Conservation (phyloP, 169 alveolate genomes). For the Babesia sp. region DNA sequence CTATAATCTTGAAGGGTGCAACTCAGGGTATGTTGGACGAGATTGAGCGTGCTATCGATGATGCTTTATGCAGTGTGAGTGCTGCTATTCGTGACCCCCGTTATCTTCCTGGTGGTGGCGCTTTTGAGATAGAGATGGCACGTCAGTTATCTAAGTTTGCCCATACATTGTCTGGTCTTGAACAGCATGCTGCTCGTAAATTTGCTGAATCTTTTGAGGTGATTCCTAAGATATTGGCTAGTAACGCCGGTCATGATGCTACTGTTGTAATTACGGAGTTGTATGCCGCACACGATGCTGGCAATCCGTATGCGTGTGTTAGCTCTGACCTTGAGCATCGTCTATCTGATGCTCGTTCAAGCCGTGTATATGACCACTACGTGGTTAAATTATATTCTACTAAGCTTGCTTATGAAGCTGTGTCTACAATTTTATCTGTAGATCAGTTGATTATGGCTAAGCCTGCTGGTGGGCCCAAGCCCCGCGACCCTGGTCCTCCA, state of each 20-base stretch:
- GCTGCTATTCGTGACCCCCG: conserved; percentile 85
- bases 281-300: conserved; percentile 79
- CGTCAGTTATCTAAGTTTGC: conserved; percentile 85
- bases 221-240: conserved; percentile 96
- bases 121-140: conserved; percentile 91
- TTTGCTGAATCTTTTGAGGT: conserved; percentile 97
- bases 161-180: conserved; percentile 86
- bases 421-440: conserved; percentile 93
- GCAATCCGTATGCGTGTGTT: conserved; percentile 74
- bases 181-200: conserved; percentile 95
- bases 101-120: conserved; percentile 96
- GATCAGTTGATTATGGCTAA: conserved; percentile 98
- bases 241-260: conserved; percentile 93
- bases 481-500: conserved; percentile 75
- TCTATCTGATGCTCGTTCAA: conserved; percentile 60
- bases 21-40: conserved; percentile 96
- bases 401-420: conserved; percentile 95
- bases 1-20: conserved; percentile 97
- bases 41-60: conserved; percentile 97
- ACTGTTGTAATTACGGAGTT: conserved; percentile 80
- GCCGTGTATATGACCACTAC: conserved; percentile 88
- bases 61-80: conserved; percentile 76
- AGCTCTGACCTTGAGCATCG: conserved; percentile 65
- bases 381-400: conserved; percentile 94
- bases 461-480: conserved; percentile 99